A percentile compares a stretch with the other conserved stretches of the same genome.
These are phyloP conservation scores for Picea engelmannii DNA, from an alignment of 83 land plant species.

Conservation along the genomic window DNA sequence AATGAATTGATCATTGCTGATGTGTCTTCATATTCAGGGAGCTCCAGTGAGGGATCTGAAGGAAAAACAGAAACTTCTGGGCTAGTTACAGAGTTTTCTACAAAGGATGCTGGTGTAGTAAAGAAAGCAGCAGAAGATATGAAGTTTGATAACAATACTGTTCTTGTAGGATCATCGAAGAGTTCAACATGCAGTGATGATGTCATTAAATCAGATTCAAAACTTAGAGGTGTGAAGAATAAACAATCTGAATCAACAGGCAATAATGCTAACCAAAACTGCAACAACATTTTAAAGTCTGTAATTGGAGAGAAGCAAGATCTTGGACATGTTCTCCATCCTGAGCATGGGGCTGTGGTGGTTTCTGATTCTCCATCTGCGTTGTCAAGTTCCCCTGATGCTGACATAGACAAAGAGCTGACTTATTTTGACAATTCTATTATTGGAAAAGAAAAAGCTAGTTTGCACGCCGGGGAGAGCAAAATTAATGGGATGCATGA, in stretches of 20 bases:
- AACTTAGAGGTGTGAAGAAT: too few relatives aligned
- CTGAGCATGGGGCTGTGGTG: too few relatives aligned
- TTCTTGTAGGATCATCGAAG: too few relatives aligned
- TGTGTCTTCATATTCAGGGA: not conserved
- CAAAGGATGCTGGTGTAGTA: not conserved
- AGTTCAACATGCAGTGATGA: too few relatives aligned
- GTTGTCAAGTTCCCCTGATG: too few relatives aligned
- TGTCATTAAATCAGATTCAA: too few relatives aligned
- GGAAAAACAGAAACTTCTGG: not conserved
- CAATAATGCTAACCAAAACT: too few relatives aligned
- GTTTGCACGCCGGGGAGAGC: not conserved
- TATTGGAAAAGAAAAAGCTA: not conserved
- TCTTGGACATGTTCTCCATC: too few relatives aligned
- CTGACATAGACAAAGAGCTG: too few relatives aligned
- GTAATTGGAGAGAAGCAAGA: not conserved
- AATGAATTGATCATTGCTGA: not conserved
- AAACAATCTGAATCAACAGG: too few relatives aligned
- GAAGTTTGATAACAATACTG: not conserved
- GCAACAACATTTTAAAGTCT: not conserved
- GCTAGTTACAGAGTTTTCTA: not conserved
- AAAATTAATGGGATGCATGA: not conserved
- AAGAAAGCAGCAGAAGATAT: not conserved
- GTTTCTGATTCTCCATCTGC: too few relatives aligned
- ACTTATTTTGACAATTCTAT: not conserved
- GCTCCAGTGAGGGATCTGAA: not conserved